Conservation (phyloP, 2,329 filamentous ascomycete species). For the Colletotrichum cereale region DNA sequence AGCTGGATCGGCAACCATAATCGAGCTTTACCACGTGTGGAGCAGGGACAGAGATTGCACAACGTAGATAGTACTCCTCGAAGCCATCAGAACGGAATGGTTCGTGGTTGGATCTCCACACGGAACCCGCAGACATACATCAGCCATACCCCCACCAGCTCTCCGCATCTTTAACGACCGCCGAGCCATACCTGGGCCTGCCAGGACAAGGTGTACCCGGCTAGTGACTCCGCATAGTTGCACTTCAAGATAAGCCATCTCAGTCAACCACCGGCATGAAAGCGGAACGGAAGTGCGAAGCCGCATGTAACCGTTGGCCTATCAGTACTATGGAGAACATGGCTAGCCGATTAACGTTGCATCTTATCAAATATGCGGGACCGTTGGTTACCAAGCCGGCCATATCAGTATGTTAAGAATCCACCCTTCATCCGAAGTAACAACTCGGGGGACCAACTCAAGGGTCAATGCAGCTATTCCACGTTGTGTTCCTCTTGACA, state of each 20-base stretch:
- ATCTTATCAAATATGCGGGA: neutral
- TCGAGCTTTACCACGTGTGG: neutral
- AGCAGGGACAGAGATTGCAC: neutral
- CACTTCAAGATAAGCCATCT: constrained; percentile 17
- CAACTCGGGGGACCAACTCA: no score
- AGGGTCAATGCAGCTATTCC: neutral
- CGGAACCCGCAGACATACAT: neutral
- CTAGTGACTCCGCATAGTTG: neutral
- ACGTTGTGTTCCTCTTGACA: neutral
- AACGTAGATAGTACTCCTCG: no score
- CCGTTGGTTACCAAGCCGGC: neutral
- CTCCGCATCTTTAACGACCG: neutral
- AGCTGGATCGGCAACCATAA: neutral
- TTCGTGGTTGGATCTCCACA: neutral
- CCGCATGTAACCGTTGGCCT: neutral
- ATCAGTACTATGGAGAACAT: neutral
- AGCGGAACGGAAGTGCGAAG: neutral
- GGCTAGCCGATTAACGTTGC: neutral
- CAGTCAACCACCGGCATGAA: neutral
- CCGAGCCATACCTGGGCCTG: neutral
- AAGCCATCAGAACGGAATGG: neutral
- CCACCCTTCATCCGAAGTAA: neutral
- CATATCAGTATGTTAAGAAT: neutral
- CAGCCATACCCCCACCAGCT: neutral
- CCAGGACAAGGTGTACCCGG: neutral